Evolutionary conservation across 305 asterid genomes (phyloP), one percentile per base, ranked within the genome.

Genomic region (Fraxinus latifolia): DNA sequence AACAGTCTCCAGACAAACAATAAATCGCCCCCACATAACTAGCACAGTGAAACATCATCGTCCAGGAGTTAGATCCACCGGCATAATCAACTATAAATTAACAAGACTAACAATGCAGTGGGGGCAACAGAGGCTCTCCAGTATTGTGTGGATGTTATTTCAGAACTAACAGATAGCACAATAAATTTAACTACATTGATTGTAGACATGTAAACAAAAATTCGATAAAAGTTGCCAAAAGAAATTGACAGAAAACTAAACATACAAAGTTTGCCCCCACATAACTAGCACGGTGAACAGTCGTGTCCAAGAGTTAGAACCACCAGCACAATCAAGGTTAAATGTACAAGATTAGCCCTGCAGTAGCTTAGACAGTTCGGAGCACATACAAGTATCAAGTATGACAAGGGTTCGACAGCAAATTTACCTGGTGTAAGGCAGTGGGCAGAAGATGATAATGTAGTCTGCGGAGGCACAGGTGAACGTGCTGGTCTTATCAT

Each of bases 401-500:
- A 27, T 27, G 37, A 4, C 21, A 23, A 68, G 87, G 82, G 37
- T 11, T 34, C 0, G 14, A 25, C 17, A 73, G 81, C 2, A 70
- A 82, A 80, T 70, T 82, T 3, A 93, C 99, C 99, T 95, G 89
- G 98, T 91, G 83, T 91, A 91, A 34, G 98, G 97, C 87, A 83
- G 86, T 1, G 99, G 98, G 86, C 99, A 95, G 86, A 95, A 95
- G 85, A 94, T 88, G 89, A 95, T 94, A 19, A 91, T 81, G 74
- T 95, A 95, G 83, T 95, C 99, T 11, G 99, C 96, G n/a, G 82
- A 77, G 14, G 92, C 88, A 80, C 99, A 95, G 84, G 99, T 95
- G 89, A 94, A 95, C 67, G 99, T 95, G 72, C 99, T 95, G 3
- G 99, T 95, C 84, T 87, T 81, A 32, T 95, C 99, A 67, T 95